Evolutionary conservation across 805 yeast genomes (phyloP).

Genomic region (Candida lessepsii): DNA sequence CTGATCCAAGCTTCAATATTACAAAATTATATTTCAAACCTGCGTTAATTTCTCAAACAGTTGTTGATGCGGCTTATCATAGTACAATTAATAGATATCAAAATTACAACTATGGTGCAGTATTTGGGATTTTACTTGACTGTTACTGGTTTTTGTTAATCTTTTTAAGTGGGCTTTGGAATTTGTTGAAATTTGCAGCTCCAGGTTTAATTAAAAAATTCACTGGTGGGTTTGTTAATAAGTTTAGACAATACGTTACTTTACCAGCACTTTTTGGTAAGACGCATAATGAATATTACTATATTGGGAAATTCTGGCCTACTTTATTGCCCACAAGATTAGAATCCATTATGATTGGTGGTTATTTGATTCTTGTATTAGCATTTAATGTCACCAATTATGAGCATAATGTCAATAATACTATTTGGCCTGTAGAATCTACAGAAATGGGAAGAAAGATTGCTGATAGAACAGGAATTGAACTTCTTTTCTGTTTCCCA

Average conservation of each 20-base stretch:
- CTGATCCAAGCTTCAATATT: conserved; percentile 27
- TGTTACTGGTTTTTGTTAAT: conserved; percentile 31
- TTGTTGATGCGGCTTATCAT: conserved; percentile 26
- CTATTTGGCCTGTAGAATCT: conserved; percentile 22
- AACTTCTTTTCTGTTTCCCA: conserved; percentile 56
- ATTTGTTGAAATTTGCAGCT: conserved; percentile 21
- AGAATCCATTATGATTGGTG: conserved; percentile 44
- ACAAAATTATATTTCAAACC: conserved; percentile 35
- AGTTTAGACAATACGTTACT: conserved; percentile 24
- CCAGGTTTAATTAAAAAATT: conserved; percentile 30
- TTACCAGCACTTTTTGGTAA: conserved; percentile 25
- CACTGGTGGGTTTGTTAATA: conserved; percentile 21
- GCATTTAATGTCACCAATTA: conserved; percentile 27
- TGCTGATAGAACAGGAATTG: conserved; percentile 54
- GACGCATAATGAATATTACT: conserved; percentile 16
- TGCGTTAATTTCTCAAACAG: conserved; percentile 25
- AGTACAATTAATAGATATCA: conserved; percentile 28
- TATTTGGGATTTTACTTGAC: conserved; percentile 30
- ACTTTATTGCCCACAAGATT: conserved; percentile 51
- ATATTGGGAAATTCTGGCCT: conserved; percentile 16
- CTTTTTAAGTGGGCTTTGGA: conserved; percentile 34
- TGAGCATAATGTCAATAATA: conserved; percentile 25
- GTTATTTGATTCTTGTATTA: conserved; percentile 36
- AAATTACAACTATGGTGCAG: conserved; percentile 40
- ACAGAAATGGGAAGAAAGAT: conserved; percentile 40